phyloP scores from a whole-genome alignment of 208 protist species.

The Crithidia brevicula region DNA sequence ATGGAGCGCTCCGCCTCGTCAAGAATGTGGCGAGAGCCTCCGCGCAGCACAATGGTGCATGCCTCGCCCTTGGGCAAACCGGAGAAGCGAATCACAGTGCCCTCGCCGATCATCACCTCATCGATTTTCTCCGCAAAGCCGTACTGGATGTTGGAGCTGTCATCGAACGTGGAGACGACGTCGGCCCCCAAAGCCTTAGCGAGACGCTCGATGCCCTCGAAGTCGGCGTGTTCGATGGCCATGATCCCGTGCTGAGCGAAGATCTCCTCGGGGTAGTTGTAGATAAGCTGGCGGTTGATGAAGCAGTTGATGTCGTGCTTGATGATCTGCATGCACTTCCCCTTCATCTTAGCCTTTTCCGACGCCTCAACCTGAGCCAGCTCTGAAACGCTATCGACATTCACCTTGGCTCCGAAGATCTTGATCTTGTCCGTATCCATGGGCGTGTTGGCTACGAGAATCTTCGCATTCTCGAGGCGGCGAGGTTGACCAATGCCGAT shows the following conservation, averaged over 20 bases:
- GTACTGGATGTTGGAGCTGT: slow-evolving; percentile 96
- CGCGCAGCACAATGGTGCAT: slow-evolving; percentile 99
- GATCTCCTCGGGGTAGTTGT: slow-evolving; percentile 99
- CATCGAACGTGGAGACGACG: slow-evolving; percentile 99
- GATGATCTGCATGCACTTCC: slow-evolving; percentile 97
- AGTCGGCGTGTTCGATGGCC: slow-evolving; percentile 99
- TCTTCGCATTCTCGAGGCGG: slow-evolving; percentile 97
- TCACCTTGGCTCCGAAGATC: slow-evolving; percentile 96
- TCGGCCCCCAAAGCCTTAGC: slow-evolving; percentile 97
- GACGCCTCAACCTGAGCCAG: slow-evolving; percentile 98
- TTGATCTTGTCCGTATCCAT: slow-evolving; percentile 99
- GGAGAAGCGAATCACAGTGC: slow-evolving; percentile 98
- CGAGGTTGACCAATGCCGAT: slow-evolving; percentile 99
- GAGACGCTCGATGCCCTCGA: slow-evolving; percentile 97
- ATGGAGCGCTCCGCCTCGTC: slow-evolving; percentile 99
- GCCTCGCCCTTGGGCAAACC: slow-evolving; percentile 96
- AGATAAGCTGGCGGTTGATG: slow-evolving; percentile 99
- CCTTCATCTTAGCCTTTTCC: slow-evolving; percentile 97
- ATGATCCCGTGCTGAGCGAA: slow-evolving; percentile 97
- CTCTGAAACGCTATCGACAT: slow-evolving; percentile 94
- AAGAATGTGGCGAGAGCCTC: slow-evolving; percentile 98
- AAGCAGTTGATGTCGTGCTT: slow-evolving; percentile 98
- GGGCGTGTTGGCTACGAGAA: slow-evolving; percentile 99
- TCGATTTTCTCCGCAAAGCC: slow-evolving; percentile 97
- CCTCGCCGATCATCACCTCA: slow-evolving; percentile 99